Base-by-base conservation (phyloP, 768 basidiomycete species). In the Lactifluus pinguis region DNA sequence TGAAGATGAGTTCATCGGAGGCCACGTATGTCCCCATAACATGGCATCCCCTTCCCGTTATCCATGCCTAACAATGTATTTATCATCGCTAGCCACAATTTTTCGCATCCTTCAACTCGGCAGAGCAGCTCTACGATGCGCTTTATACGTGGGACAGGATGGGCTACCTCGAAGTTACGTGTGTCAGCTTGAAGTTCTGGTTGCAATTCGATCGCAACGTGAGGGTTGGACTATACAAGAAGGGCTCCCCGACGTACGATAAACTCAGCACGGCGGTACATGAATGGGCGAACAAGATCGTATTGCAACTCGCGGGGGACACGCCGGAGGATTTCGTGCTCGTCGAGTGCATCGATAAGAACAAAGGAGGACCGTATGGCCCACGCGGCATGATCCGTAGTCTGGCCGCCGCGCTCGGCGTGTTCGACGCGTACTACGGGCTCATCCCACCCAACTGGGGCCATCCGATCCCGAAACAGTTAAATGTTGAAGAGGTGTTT, bases 51-150 rank as follows among this genome's bases (percentile, higher is more conserved):
- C 21, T 32, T 56, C 10, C 52, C 21, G 21, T 34, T 7, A n/a
- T 25, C 11, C 47, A 8, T n/a, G 29, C 6, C 49, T 42, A 29
- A 41, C 34, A 25, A 25, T n/a, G n/a, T 38, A 49, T 29, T 29
- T 3, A 17, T 4, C 47, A n/a, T n/a, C n/a, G n/a, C n/a, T n/a
- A 70, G 67, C 70, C 69, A 2, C 70, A 69, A 71, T 72, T 71
- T 57, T 66, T 71, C 41, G 19, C 68, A 25, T 70, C 65, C 6
- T 69, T 68, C 51, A 68, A 72, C 45, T 65, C 61, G 13, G 69
- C 69, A 6, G 69, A 70, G 53, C 72, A 69, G 60, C 69, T 71
- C 54, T 72, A 72, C 60, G 52, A 63, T 32, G 66, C 72, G 0
- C 49, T 69, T 38, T 51, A 57, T 30, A 66, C 65, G 21, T 73